These are phyloP conservation scores for Macadamia tetraphylla DNA, from an alignment of 164 flowering plant genomes.

Conservation along the genomic window DNA sequence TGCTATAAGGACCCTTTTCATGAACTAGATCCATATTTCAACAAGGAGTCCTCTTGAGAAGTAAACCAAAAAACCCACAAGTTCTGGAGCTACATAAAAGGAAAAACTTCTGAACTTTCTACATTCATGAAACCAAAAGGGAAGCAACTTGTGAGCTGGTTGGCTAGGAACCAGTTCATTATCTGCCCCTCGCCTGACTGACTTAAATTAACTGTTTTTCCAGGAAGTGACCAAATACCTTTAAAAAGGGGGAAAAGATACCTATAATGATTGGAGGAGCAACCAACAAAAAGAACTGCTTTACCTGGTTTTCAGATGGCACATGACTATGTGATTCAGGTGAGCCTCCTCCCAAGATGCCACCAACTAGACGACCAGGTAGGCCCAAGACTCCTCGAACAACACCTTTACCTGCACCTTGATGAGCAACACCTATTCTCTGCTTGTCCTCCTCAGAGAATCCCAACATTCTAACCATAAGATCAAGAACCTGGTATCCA, in stretches of 20 bases:
- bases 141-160: too few species aligned
- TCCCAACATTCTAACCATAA: slow-evolving; percentile 96
- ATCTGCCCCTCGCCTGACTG: too few species aligned
- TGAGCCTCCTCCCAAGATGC: slow-evolving; percentile 80
- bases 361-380: slow-evolving; percentile 97
- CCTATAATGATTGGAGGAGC: not conserved
- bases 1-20: too few species aligned
- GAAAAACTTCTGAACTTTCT: too few species aligned
- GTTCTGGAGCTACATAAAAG: too few species aligned
- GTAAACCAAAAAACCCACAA: too few species aligned
- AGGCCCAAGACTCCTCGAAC: slow-evolving; percentile 94
- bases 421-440: slow-evolving; percentile 87
- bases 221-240: not conserved
- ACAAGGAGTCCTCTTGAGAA: too few species aligned
- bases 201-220: not conserved
- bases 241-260: not conserved
- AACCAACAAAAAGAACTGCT: slow-evolving; percentile 1
- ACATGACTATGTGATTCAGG: slow-evolving; percentile 34
- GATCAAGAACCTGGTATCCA: slow-evolving; percentile 77
- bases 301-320: slow-evolving; percentile 77
- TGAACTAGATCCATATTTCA: too few species aligned
- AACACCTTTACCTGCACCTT: slow-evolving; percentile 90
- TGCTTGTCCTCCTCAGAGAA: slow-evolving; percentile 96
- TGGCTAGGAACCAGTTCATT: too few species aligned
- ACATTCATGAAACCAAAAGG: too few species aligned